Evolutionary conservation across 192 early-diverging fungal genomes (phyloP).

Genomic region (Coemansia sp.): DNA sequence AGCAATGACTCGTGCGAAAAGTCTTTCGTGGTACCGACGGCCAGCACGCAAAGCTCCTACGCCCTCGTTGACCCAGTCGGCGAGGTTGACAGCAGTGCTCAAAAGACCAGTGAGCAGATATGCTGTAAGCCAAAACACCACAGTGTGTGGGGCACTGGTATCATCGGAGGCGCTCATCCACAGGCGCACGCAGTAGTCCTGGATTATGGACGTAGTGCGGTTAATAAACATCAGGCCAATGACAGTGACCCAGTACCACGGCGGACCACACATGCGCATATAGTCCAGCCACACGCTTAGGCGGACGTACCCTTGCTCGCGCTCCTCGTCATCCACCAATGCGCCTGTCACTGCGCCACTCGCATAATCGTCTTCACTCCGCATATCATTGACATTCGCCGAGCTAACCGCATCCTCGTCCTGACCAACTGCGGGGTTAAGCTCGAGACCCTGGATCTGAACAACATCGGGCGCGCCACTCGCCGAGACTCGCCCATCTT

Average conservation of each 20-base stretch:
- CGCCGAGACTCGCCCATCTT: constrained; percentile 63
- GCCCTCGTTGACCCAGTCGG: constrained; percentile 26
- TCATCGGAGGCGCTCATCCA: constrained; percentile 55
- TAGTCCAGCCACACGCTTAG: constrained; percentile 80
- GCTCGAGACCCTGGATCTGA: constrained; percentile 8
- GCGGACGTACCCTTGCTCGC: constrained; percentile 78
- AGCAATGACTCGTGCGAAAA: constrained; percentile 67
- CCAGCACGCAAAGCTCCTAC: constrained; percentile 60
- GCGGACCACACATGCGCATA: constrained; percentile 69
- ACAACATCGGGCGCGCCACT: constrained; percentile 60
- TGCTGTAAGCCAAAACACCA: constrained; percentile 63
- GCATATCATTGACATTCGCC: constrained; percentile 23
- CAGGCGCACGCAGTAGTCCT: constrained; percentile 69
- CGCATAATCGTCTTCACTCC: constrained; percentile 44
- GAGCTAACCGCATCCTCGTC: not conserved
- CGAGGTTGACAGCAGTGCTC: constrained; percentile 49
- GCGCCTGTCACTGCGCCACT: constrained; percentile 42
- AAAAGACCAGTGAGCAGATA: constrained; percentile 66
- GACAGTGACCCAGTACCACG: constrained; percentile 60
- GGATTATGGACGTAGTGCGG: constrained; percentile 56
- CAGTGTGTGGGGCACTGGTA: not conserved
- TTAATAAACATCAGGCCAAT: constrained; percentile 39
- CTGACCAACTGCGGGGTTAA: not conserved
- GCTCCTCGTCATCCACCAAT: constrained; percentile 85
- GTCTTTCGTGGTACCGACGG: constrained; percentile 59